Conservation (phyloP, 805 yeast genomes). For the Candida multigemmis region DNA sequence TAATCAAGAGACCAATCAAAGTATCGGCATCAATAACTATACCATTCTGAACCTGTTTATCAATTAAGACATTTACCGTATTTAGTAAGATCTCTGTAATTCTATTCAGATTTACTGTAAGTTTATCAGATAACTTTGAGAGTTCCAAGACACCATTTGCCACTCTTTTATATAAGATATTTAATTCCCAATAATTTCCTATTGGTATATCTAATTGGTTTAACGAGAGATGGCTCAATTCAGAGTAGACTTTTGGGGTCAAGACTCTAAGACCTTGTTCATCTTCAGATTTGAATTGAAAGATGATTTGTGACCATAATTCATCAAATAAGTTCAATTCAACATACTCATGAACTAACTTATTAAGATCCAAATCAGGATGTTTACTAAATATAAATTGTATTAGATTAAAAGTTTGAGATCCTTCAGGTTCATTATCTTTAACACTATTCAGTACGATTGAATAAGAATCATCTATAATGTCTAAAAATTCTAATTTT, state of each 20-base stretch:
- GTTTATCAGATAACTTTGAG: slow-evolving; percentile 32
- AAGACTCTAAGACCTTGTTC: slow-evolving; percentile 17
- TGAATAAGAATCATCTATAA: slow-evolving; percentile 24
- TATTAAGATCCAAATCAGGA: slow-evolving; percentile 38
- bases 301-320: slow-evolving; percentile 46
- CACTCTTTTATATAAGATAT: slow-evolving; percentile 30
- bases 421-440: slow-evolving; percentile 22
- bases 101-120: slow-evolving; percentile 28
- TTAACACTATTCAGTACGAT: slow-evolving; percentile 31
- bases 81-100: slow-evolving; percentile 42
- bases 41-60: slow-evolving; percentile 3
- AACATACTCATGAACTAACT: slow-evolving; percentile 57
- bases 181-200: slow-evolving; percentile 28
- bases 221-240: slow-evolving; percentile 32
- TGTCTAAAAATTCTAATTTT: slow-evolving; percentile 18
- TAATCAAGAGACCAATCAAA: slow-evolving; percentile 58
- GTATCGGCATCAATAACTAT: slow-evolving; percentile 70
- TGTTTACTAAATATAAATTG: slow-evolving; percentile 18
- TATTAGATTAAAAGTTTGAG: slow-evolving; percentile 21
- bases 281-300: slow-evolving; percentile 20
- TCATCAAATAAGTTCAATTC: slow-evolving; percentile 61
- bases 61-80: slow-evolving; percentile 45
- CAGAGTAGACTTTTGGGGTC: slow-evolving; percentile 20
- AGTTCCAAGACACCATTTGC: slow-evolving; percentile 44
- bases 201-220: slow-evolving; percentile 43